Evolutionary conservation across 1,139 yeast genomes (phyloP).

Genomic region (Wickerhamomyces sp.): DNA sequence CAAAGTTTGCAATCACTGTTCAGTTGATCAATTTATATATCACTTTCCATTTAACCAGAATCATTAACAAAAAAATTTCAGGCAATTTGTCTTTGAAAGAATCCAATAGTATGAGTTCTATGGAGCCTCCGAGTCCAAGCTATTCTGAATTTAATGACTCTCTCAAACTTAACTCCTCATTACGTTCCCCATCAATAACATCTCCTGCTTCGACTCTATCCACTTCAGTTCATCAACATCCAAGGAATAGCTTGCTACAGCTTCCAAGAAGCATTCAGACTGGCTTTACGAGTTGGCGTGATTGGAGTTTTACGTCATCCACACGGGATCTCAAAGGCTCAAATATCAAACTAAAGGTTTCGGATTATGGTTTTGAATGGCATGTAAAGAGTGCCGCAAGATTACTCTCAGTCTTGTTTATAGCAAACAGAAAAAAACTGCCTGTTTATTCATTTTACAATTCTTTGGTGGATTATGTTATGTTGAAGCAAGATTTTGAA

Average conservation of each 20-base stretch:
- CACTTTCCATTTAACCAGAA: constrained; percentile 50
- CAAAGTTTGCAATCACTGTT: constrained; percentile 41
- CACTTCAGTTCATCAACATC: neutral
- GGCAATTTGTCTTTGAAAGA: neutral
- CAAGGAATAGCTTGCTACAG: constrained; percentile 3
- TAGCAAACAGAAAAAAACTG: constrained; percentile 42
- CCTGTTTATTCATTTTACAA: constrained; percentile 66
- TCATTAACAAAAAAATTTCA: constrained; percentile 23
- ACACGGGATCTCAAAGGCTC: constrained; percentile 20
- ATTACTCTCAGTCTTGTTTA: constrained; percentile 48
- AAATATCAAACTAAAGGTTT: constrained; percentile 45
- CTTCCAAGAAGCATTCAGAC: constrained; percentile 14
- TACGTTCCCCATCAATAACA: constrained; percentile 6
- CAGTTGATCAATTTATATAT: constrained; percentile 59
- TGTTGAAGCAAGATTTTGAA: constrained; percentile 74
- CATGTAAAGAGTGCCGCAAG: constrained; percentile 63
- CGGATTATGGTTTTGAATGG: constrained; percentile 79
- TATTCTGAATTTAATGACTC: constrained; percentile 11
- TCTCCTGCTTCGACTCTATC: constrained; percentile 12
- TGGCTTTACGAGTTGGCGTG: constrained; percentile 15
- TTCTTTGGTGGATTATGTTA: constrained; percentile 73
- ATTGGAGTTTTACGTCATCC: constrained; percentile 6
- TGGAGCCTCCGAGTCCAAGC: constrained; percentile 4
- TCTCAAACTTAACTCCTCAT: constrained; percentile 16
- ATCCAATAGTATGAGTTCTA: constrained; percentile 1